These are phyloP conservation scores for Pseudevernia furfuracea DNA, from an alignment of 495 filamentous ascomycete species.

Conservation along the genomic window DNA sequence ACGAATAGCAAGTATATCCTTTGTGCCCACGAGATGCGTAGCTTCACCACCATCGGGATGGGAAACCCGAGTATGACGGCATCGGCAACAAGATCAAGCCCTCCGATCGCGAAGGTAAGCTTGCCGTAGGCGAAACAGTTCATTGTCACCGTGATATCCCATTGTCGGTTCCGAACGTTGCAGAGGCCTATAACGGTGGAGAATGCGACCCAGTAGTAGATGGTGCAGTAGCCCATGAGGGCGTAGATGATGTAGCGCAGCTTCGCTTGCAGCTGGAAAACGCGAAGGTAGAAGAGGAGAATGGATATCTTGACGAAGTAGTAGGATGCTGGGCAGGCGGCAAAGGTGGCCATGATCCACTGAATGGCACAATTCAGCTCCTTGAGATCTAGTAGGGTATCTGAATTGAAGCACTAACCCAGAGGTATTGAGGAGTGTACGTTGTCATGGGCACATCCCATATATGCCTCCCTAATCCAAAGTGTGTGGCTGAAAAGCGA, in stretches of 20 bases:
- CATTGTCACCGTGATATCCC: slow-evolving; percentile 18
- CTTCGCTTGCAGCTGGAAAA: slow-evolving; percentile 11
- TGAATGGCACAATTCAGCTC: slow-evolving; percentile 2
- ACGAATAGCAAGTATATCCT: slow-evolving; percentile 18
- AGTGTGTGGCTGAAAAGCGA: slow-evolving; percentile 13
- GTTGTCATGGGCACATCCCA: slow-evolving; percentile 14
- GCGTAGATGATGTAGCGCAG: slow-evolving; percentile 18
- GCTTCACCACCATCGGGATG: slow-evolving; percentile 16
- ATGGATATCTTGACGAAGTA: slow-evolving; percentile 21
- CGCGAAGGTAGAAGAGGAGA: slow-evolving; percentile 20
- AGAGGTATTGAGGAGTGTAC: slow-evolving; percentile 14
- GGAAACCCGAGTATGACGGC: slow-evolving; percentile 15
- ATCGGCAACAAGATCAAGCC: slow-evolving; percentile 20
- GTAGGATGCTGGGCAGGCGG: slow-evolving; percentile 19
- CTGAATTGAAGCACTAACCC: slow-evolving; percentile 5
- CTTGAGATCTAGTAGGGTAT: background rate
- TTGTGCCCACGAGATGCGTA: slow-evolving; percentile 16
- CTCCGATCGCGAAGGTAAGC: slow-evolving; percentile 18
- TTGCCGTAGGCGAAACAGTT: slow-evolving; percentile 20
- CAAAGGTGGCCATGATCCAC: slow-evolving; percentile 22
- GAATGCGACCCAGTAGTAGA: slow-evolving; percentile 19
- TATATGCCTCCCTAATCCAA: slow-evolving; percentile 17
- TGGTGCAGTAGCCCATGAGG: slow-evolving; percentile 17
- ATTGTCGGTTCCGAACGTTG: slow-evolving; percentile 13
- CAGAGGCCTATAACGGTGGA: slow-evolving; percentile 14